A percentile compares a stretch with the other conserved stretches of the same genome.
phyloP scores from a whole-genome alignment of 2,329 filamentous ascomycete genomes.

The Diaporthe australafricana region DNA sequence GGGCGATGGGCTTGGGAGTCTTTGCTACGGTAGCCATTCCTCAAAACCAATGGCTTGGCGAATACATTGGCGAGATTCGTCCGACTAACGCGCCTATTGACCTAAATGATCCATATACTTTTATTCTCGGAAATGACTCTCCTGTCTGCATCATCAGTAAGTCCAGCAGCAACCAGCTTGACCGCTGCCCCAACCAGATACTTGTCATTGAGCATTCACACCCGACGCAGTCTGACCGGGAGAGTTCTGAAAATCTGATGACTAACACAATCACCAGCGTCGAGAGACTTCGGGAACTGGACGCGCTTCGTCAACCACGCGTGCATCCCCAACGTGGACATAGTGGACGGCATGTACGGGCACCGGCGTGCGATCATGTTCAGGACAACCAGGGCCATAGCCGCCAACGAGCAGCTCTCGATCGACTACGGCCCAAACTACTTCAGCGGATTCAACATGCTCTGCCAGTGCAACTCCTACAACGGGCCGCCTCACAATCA shows the following conservation, averaged over 20 bases:
- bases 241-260: not conserved
- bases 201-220: too few species aligned
- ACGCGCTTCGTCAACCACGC: conserved; percentile 11
- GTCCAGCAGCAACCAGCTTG: too few species aligned
- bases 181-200: too few species aligned
- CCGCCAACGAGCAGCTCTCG: not conserved
- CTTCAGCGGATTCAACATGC: not conserved
- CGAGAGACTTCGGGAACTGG: conserved; percentile 1
- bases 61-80: conserved; percentile 21
- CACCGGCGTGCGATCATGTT: conserved; percentile 48
- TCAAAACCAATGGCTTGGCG: not conserved
- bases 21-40: not conserved
- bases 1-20: not conserved
- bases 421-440: not conserved
- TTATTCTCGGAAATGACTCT: not conserved
- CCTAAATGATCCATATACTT: not conserved
- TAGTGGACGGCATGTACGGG: conserved; percentile 59
- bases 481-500: not conserved
- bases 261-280: not conserved
- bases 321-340: conserved; percentile 25
- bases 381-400: not conserved
- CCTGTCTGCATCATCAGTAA: not conserved
- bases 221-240: too few species aligned
- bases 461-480: not conserved
- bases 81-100: not conserved